Evolutionary conservation across 176 grass and related monocot species (phyloP).

Genomic region (Aegilops tauschii): DNA sequence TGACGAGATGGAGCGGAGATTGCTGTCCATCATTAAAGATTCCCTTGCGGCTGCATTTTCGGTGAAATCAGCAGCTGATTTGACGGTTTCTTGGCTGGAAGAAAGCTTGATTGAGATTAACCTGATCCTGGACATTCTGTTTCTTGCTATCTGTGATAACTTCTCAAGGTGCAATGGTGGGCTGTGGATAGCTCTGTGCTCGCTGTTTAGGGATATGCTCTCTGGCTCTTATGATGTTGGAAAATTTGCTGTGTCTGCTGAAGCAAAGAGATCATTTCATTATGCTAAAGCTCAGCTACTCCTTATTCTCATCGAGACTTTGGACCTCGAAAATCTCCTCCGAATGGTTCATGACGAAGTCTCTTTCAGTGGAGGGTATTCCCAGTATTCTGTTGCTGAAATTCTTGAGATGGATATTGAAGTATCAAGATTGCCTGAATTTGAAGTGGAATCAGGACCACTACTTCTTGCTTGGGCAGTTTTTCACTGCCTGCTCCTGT

Average conservation of each 20-base stretch:
- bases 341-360: conserved; percentile 72
- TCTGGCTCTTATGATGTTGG: conserved; percentile 73
- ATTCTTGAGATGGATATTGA: conserved; percentile 89
- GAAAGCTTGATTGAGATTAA: conserved; percentile 90
- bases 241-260: conserved; percentile 68
- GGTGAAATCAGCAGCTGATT: conserved; percentile 60
- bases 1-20: conserved; percentile 65
- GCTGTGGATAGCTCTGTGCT: conserved; percentile 76
- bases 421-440: conserved; percentile 73
- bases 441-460: conserved; percentile 71
- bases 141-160: conserved; percentile 83
- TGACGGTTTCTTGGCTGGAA: conserved; percentile 74
- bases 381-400: conserved; percentile 73
- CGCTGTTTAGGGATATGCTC: conserved; percentile 74
- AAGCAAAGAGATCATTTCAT: conserved; percentile 71
- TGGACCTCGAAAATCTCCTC: conserved; percentile 90
- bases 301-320: conserved; percentile 81
- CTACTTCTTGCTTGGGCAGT: conserved; percentile 87
- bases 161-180: conserved; percentile 60
- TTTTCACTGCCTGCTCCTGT: conserved; percentile 68
- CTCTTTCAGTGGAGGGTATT: conserved; percentile 71
- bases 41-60: conserved; percentile 57
- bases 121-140: conserved; percentile 83
- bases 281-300: conserved; percentile 84
- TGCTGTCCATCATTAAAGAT: conserved; percentile 62